Conservation (phyloP, 352 stramenopile genomes). For the Aphanomyces invadans region DNA sequence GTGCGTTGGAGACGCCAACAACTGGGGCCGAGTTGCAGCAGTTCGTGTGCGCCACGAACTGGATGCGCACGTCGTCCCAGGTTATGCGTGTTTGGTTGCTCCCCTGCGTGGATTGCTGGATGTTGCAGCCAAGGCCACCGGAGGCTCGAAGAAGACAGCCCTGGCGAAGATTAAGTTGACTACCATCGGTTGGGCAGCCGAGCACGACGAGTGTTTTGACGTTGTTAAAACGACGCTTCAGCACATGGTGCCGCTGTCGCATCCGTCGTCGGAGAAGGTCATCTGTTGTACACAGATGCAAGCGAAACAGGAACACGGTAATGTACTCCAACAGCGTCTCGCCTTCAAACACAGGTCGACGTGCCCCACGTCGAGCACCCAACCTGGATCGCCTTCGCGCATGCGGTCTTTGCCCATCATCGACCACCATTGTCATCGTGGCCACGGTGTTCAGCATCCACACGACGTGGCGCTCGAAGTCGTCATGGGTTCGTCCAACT, state of each 20-base stretch:
- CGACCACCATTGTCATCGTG: too few relatives aligned
- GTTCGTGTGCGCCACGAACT: constrained; percentile 30
- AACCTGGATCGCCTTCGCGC: too few relatives aligned
- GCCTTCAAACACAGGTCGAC: too few relatives aligned
- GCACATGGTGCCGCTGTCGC: neutral
- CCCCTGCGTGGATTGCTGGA: constrained; percentile 13
- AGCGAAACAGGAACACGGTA: too few relatives aligned
- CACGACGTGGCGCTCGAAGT: too few relatives aligned
- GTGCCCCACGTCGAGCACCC: too few relatives aligned
- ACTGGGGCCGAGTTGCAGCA: constrained; percentile 27
- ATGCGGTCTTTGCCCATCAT: too few relatives aligned
- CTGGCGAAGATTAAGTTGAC: neutral
- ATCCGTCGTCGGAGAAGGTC: neutral
- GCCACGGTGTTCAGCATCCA: too few relatives aligned
- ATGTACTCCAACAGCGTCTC: too few relatives aligned
- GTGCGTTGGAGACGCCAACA: neutral
- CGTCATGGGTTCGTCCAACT: too few relatives aligned
- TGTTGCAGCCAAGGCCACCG: neutral
- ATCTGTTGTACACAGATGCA: constrained; percentile 19
- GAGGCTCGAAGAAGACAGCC: neutral
- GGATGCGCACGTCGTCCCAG: constrained; percentile 27
- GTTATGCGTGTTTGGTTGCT: neutral
- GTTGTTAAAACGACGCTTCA: neutral
- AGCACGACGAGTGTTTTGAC: constrained; percentile 1
- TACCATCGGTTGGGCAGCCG: neutral